phyloP scores from a whole-genome alignment of 2,329 filamentous ascomycete genomes.

The Neofusicoccum umdonicola region DNA sequence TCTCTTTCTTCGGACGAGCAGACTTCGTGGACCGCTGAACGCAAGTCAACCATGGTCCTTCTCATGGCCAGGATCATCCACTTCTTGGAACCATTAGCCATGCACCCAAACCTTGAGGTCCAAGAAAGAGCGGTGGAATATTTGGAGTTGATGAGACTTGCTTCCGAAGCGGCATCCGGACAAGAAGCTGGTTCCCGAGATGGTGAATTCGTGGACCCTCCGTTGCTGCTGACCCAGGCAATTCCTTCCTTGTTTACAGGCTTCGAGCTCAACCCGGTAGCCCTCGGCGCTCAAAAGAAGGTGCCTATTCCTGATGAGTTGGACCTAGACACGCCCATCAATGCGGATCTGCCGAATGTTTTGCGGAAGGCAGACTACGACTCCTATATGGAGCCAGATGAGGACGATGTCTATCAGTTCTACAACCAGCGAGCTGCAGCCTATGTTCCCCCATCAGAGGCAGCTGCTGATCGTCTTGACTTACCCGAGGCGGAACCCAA shows the following conservation, averaged over 20 bases:
- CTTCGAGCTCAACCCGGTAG: slow-evolving; percentile 89
- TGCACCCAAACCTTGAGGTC: slow-evolving; percentile 86
- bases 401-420: slow-evolving; percentile 46
- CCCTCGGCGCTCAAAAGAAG: slow-evolving; percentile 75
- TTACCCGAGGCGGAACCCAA: slow-evolving; percentile 33
- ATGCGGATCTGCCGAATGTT: slow-evolving; percentile 66
- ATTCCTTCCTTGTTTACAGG: slow-evolving; percentile 85
- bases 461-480: slow-evolving; percentile 47
- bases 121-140: slow-evolving; percentile 94
- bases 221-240: slow-evolving; percentile 82
- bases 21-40: slow-evolving; percentile 67
- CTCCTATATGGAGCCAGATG: slow-evolving; percentile 37
- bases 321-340: slow-evolving; percentile 79
- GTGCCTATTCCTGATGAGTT: slow-evolving; percentile 76
- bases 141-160: slow-evolving; percentile 81
- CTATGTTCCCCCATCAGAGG: slow-evolving; percentile 23
- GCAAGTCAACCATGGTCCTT: slow-evolving; percentile 72
- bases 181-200: slow-evolving; percentile 58
- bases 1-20: slow-evolving; percentile 65
- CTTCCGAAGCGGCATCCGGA: slow-evolving; percentile 72
- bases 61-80: slow-evolving; percentile 79
- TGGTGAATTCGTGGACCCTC: slow-evolving; percentile 71
- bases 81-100: slow-evolving; percentile 72
- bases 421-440: slow-evolving; percentile 43
- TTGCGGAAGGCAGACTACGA: slow-evolving; percentile 54